Base-by-base conservation (phyloP, 2,329 filamentous ascomycete genomes). In the Colletotrichum godetiae region DNA sequence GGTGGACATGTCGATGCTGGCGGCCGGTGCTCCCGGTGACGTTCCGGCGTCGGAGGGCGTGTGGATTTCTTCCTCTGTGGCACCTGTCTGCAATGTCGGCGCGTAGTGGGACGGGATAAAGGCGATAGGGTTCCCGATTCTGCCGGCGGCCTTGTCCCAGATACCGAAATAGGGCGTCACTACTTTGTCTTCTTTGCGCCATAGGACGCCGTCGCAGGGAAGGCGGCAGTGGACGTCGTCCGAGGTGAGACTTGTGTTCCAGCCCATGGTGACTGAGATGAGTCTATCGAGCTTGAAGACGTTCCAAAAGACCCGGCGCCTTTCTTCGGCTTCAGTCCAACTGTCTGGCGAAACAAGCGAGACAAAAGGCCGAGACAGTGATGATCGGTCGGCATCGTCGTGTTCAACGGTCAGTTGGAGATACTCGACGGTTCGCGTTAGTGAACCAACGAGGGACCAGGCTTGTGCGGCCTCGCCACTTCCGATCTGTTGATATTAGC, bases 151-250 rank as follows among this genome's bases (percentile, higher is more conserved):
- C 5, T 80, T 78, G 49, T 87, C 85, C 81, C 84, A 85, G 8
- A 87, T 85, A 1, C 84, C 84, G 22, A 87, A 85, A 64, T 81
- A 87, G 0, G 85, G 85, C 0, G 85, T 85, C 1, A 76, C 71
- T 0, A 85, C 82, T 0, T 82, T 77, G 72, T 85, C 74, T 72
- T 81, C 77, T 59, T 81, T 80, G 27, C 81, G 79, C 86, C 86
- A 87, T 4, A 82, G 75, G 0, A 78, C 80, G 1, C 86, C 85
- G 31, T 86, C 84, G 8, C 80, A 80, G 0, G 80, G 80, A 0
- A 82, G 68, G 11, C 80, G 74, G 27, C 79, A 75, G 0, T 77
- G 75, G 5, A 82, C 80, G 27, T 82, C 79, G 5, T 78, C 79
- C 0, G 80, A 80, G 1, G 80, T 82, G 0, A 82, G 57, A 19